Percentiles rank a stretch among this genome's conserved stretches.
phyloP scores from a whole-genome alignment of 1,284 basidiomycete genomes.

The Leccinum cinnamomeum region DNA sequence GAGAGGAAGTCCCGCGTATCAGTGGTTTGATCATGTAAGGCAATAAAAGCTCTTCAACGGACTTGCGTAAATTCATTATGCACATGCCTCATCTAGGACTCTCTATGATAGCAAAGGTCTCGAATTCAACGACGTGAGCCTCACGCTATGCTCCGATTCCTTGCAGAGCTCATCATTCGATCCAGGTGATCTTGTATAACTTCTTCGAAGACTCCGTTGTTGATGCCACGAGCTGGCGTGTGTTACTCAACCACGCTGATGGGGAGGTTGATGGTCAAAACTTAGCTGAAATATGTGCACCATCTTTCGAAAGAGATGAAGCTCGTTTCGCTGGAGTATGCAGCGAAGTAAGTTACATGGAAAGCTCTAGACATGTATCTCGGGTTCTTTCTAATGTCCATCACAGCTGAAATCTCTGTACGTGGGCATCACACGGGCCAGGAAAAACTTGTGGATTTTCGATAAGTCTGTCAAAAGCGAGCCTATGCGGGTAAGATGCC shows the following conservation, averaged over 20 bases:
- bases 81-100: constrained; percentile 44
- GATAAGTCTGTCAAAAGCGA: constrained; percentile 58
- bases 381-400: background rate
- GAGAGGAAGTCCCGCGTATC: constrained; percentile 52
- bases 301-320: constrained; percentile 49
- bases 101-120: constrained; percentile 74
- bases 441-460: constrained; percentile 66
- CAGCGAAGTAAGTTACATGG: constrained; percentile 46
- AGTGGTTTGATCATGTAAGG: constrained; percentile 64
- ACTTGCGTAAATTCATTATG: background rate
- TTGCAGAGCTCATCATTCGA: constrained; percentile 4
- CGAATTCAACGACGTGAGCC: constrained; percentile 66
- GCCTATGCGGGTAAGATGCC: constrained; percentile 54
- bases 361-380: constrained; percentile 16
- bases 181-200: constrained; percentile 66
- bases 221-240: constrained; percentile 54
- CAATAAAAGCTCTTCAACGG: background rate
- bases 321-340: constrained; percentile 58
- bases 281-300: constrained; percentile 34
- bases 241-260: constrained; percentile 49
- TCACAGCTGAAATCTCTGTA: constrained; percentile 66
- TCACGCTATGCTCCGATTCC: background rate
- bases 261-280: constrained; percentile 16
- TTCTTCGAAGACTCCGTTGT: constrained; percentile 67
- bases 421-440: constrained; percentile 67